Conservation (phyloP, 352 stramenopile species). For the Pythium aquatile region DNA sequence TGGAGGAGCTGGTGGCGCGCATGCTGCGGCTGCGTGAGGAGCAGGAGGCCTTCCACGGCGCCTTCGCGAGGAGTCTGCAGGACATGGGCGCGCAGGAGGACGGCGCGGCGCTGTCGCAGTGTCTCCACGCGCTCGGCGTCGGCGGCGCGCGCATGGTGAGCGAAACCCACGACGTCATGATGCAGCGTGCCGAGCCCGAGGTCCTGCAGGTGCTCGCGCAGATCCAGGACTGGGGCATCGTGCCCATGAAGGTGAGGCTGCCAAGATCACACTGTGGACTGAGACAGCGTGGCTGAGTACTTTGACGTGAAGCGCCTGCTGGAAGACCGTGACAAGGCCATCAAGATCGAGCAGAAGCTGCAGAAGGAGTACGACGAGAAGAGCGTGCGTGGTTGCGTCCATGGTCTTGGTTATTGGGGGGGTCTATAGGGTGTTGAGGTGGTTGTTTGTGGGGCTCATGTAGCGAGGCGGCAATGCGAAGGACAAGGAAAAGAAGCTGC, state of each 20-base stretch:
- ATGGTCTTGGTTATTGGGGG: neutral
- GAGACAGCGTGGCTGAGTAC: neutral
- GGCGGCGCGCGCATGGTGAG: slow-evolving; percentile 48
- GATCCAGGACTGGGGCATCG: slow-evolving; percentile 81
- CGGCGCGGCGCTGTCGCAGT: slow-evolving; percentile 40
- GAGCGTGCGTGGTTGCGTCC: slow-evolving; percentile 27
- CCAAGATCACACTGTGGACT: too few relatives aligned
- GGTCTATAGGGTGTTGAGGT: neutral
- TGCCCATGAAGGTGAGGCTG: slow-evolving; percentile 67
- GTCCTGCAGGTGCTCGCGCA: slow-evolving; percentile 69
- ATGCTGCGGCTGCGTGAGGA: slow-evolving; percentile 68
- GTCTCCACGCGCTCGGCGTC: slow-evolving; percentile 47
- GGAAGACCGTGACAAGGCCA: slow-evolving; percentile 77
- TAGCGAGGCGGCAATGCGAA: slow-evolving; percentile 47
- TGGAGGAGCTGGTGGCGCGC: slow-evolving; percentile 72
- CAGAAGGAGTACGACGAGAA: slow-evolving; percentile 79
- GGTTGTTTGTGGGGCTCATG: neutral
- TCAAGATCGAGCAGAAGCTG: slow-evolving; percentile 76
- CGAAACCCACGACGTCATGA: slow-evolving; percentile 78
- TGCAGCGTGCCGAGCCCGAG: slow-evolving; percentile 63
- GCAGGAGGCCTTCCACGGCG: slow-evolving; percentile 55
- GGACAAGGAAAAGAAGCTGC: slow-evolving; percentile 80
- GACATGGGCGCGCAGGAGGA: slow-evolving; percentile 70
- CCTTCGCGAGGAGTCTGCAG: slow-evolving; percentile 56
- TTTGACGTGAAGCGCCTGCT: slow-evolving; percentile 47